A percentile compares a stretch with the other conserved stretches of the same genome.
These are phyloP conservation scores for Phytophthora pinifolia DNA, from an alignment of 352 stramenopile genomes.

Conservation along the genomic window DNA sequence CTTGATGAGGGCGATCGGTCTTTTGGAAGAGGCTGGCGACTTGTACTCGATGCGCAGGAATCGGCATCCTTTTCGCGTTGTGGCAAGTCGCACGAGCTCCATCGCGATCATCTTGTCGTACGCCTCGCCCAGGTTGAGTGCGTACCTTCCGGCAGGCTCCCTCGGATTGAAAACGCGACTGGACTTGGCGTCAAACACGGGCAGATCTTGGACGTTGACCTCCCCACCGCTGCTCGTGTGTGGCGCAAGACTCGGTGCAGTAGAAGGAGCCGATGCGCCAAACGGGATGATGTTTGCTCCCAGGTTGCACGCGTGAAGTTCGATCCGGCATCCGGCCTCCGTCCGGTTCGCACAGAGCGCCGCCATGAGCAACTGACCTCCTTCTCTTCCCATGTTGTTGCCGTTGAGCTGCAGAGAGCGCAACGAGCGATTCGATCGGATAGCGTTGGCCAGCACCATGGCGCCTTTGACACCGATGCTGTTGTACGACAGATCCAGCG, in stretches of 20 bases:
- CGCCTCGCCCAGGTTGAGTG: conserved; percentile 58
- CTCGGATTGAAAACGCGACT: conserved; percentile 62
- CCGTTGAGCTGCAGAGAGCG: conserved; percentile 69
- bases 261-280: conserved; percentile 5
- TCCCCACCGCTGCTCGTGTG: conserved; percentile 4
- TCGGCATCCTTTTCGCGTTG: conserved; percentile 66
- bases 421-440: conserved; percentile 62
- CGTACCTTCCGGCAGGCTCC: conserved; percentile 72
- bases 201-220: conserved; percentile 38
- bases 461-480: conserved; percentile 74
- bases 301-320: conserved; percentile 67
- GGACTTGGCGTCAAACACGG: conserved; percentile 42
- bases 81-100: conserved; percentile 75
- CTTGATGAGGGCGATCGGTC: conserved; percentile 43
- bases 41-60: conserved; percentile 73
- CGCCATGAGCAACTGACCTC: conserved; percentile 65
- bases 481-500: conserved; percentile 78
- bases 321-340: conserved; percentile 53
- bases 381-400: conserved; percentile 74
- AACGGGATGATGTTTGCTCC: conserved; percentile 27
- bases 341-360: conserved; percentile 61
- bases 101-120: conserved; percentile 83
- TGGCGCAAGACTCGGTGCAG: background rate
- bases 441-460: conserved; percentile 65
- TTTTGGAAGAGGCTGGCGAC: conserved; percentile 27